Conservation (phyloP, 805 yeast species). For the Lachancea sp. region DNA sequence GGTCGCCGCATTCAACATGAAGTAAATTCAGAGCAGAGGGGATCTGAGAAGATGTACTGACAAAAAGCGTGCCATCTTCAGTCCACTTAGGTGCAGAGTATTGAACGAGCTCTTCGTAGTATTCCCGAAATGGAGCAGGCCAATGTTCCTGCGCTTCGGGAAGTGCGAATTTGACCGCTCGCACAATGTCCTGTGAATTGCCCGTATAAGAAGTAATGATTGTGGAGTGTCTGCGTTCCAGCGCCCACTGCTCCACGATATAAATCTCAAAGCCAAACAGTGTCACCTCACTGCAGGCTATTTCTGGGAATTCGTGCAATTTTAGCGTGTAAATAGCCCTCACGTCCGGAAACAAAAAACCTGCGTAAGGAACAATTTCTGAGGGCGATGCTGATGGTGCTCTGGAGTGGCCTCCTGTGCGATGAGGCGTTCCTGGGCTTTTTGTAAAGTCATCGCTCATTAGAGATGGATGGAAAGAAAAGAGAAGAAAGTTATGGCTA, state of each 20-base stretch:
- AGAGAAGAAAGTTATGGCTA: too few relatives aligned
- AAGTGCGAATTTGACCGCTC: conserved; percentile 54
- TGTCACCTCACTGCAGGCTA: conserved; percentile 40
- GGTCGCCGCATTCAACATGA: conserved; percentile 59
- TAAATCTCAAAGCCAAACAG: conserved; percentile 80
- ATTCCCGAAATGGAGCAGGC: conserved; percentile 44
- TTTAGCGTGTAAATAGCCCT: conserved; percentile 45
- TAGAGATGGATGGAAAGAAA: neutral
- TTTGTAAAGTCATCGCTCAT: neutral
- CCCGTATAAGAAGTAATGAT: conserved; percentile 84
- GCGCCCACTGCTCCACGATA: conserved; percentile 92
- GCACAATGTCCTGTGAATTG: conserved; percentile 54
- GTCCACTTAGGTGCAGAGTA: conserved; percentile 64
- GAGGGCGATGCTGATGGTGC: neutral
- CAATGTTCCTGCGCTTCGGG: conserved; percentile 31
- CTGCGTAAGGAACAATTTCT: neutral
- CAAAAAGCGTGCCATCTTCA: conserved; percentile 56
- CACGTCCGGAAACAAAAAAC: conserved; percentile 46
- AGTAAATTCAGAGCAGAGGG: conserved; percentile 70
- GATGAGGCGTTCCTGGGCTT: neutral
- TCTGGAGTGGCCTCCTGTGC: neutral
- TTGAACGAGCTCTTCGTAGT: conserved; percentile 58
- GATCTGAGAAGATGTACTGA: conserved; percentile 75
- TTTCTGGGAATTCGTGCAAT: conserved; percentile 36
- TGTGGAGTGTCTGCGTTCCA: conserved; percentile 58